phyloP scores from a whole-genome alignment of 371 early-diverging fungal genomes.

The Paraphysoderma sedebokerense region DNA sequence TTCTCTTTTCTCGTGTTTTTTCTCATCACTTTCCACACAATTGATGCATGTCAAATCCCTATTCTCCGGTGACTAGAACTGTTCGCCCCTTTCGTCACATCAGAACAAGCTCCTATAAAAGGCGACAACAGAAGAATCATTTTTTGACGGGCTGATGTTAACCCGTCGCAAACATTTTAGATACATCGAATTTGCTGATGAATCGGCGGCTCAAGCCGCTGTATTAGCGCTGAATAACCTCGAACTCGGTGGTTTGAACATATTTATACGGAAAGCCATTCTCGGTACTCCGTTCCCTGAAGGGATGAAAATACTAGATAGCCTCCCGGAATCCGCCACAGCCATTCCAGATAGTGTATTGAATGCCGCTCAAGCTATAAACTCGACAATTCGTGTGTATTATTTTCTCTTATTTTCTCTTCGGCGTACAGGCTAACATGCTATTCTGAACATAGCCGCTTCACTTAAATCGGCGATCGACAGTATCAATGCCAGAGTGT shows the following conservation, averaged over 20 bases:
- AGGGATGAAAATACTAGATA: slow-evolving; percentile 48
- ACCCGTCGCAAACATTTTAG: slow-evolving; percentile 7
- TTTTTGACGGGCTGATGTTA: background rate
- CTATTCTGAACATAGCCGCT: background rate
- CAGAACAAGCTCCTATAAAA: slow-evolving; percentile 13
- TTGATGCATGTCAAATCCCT: background rate
- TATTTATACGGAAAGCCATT: slow-evolving; percentile 46
- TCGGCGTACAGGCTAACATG: too few relatives aligned
- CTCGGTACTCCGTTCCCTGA: slow-evolving; percentile 60
- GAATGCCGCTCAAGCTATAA: slow-evolving; percentile 12
- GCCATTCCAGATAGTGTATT: background rate
- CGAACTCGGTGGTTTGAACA: slow-evolving; percentile 42
- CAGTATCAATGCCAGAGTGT: background rate
- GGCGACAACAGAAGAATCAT: slow-evolving; percentile 8
- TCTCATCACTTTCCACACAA: slow-evolving; percentile 1
- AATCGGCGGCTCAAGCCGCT: slow-evolving; percentile 29
- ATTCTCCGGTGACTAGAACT: too few relatives aligned
- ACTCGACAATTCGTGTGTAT: background rate
- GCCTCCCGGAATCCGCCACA: background rate
- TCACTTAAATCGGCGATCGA: slow-evolving; percentile 11
- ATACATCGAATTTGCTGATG: slow-evolving; percentile 44
- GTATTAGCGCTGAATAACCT: slow-evolving; percentile 52
- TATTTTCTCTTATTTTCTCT: background rate
- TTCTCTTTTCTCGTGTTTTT: slow-evolving; percentile 3
- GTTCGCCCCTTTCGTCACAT: background rate